Evolutionary conservation across 805 yeast genomes (phyloP).

Genomic region (Candida easanensis): DNA sequence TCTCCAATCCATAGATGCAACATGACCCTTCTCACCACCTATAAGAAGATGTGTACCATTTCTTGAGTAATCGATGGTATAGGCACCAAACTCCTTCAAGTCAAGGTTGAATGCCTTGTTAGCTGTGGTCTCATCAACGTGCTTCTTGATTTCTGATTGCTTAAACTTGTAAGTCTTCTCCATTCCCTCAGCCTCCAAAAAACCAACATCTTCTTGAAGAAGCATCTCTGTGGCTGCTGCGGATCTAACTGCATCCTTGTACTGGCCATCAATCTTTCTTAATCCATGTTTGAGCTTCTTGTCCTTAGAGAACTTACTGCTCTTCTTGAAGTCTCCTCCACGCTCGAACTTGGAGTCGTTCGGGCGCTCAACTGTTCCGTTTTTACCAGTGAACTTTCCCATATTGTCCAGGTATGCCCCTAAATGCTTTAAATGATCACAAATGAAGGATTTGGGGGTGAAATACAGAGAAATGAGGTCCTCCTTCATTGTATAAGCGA

Average conservation of each 20-base stretch:
- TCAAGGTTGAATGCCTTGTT: constrained; percentile 72
- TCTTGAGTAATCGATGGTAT: constrained; percentile 73
- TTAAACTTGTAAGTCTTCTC: constrained; percentile 85
- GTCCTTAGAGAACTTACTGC: constrained; percentile 44
- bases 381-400: constrained; percentile 27
- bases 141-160: constrained; percentile 73
- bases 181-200: constrained; percentile 88
- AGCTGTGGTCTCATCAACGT: constrained; percentile 75
- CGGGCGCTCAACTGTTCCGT: constrained; percentile 28
- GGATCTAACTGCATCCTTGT: constrained; percentile 72
- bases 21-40: constrained; percentile 91
- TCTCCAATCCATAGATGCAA: constrained; percentile 96
- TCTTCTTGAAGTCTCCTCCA: constrained; percentile 10
- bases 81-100: constrained; percentile 83
- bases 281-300: constrained; percentile 62
- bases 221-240: constrained; percentile 87
- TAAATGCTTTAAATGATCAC: no score
- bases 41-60: constrained; percentile 84
- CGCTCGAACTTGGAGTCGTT: constrained; percentile 34
- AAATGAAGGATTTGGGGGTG: no score
- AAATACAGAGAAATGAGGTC: no score
- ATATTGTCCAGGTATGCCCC: no score
- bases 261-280: constrained; percentile 65
- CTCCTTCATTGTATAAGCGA: background rate
- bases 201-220: constrained; percentile 81